Percentiles rank a stretch among this genome's conserved stretches.
Evolutionary conservation across 2,329 filamentous ascomycete species (phyloP).

Genomic region (Tolypocladium album): DNA sequence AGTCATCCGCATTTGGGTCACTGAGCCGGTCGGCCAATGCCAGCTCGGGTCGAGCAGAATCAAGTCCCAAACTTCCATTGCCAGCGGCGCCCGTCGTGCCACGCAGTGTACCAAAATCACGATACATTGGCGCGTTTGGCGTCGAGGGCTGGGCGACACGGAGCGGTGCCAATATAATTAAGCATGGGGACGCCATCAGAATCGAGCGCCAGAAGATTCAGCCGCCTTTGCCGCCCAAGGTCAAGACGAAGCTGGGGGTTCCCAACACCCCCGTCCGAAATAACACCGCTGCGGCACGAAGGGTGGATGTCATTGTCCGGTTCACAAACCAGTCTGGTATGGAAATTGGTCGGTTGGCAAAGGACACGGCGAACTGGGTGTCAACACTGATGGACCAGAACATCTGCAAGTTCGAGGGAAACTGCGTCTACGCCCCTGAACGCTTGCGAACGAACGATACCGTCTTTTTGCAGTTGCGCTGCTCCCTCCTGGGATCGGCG

Average conservation of each 20-base stretch:
- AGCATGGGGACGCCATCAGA: slow-evolving; percentile 70
- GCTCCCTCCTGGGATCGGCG: slow-evolving; percentile 61
- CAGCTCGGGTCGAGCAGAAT: slow-evolving; percentile 3
- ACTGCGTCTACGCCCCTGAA: slow-evolving; percentile 83
- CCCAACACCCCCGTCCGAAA: slow-evolving; percentile 21
- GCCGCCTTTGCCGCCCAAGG: slow-evolving; percentile 36
- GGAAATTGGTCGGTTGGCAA: slow-evolving; percentile 78
- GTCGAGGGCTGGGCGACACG: slow-evolving; percentile 86
- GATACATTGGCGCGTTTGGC: slow-evolving; percentile 89
- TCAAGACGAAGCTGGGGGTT: slow-evolving; percentile 28
- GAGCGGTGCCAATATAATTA: slow-evolving; percentile 65
- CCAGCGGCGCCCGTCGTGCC: slow-evolving; percentile 5
- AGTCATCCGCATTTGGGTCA: slow-evolving; percentile 7
- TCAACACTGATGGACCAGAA: slow-evolving; percentile 86
- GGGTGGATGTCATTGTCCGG: slow-evolving; percentile 78
- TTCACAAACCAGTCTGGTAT: slow-evolving; percentile 72
- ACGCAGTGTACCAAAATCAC: slow-evolving; percentile 23
- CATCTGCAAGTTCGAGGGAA: slow-evolving; percentile 76
- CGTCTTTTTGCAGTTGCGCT: slow-evolving; percentile 78
- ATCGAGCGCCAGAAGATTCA: slow-evolving; percentile 81
- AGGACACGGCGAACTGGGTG: slow-evolving; percentile 83
- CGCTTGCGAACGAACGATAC: slow-evolving; percentile 82
- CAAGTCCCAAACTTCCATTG: slow-evolving; percentile 2
- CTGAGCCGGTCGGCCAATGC: not conserved
- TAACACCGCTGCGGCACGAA: slow-evolving; percentile 46